These are phyloP conservation scores for Ogataea pignaliae DNA, from an alignment of 805 yeast genomes.

Conservation along the genomic window DNA sequence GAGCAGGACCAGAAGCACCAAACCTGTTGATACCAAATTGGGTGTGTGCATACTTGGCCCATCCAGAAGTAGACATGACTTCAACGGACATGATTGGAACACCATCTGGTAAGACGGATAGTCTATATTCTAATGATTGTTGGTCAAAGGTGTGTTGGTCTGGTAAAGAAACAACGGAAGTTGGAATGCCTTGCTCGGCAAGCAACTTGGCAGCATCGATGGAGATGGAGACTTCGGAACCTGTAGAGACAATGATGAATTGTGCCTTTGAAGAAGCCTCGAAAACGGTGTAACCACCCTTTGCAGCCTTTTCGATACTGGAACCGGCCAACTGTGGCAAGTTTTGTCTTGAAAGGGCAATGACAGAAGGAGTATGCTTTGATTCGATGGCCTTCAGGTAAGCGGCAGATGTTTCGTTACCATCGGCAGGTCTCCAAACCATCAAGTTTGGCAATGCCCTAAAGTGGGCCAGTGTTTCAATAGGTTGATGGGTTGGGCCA, in stretches of 20 bases:
- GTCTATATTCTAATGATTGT: conserved; percentile 76
- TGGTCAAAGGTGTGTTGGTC: conserved; percentile 86
- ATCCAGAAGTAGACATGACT: conserved; percentile 86
- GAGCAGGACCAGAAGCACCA: conserved; percentile 93
- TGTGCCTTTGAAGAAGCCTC: conserved; percentile 54
- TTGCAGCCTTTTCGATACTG: conserved; percentile 80
- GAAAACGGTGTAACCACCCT: conserved; percentile 86
- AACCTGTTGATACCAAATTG: conserved; percentile 93
- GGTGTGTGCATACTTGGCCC: conserved; percentile 95
- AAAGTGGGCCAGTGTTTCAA: conserved; percentile 81
- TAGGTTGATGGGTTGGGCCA: conserved; percentile 93
- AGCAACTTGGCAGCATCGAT: conserved; percentile 80
- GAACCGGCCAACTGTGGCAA: conserved; percentile 93
- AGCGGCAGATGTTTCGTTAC: conserved; percentile 85
- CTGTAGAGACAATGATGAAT: conserved; percentile 81
- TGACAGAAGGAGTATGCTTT: conserved; percentile 62
- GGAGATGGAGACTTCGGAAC: conserved; percentile 86
- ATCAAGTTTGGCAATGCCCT: conserved; percentile 79
- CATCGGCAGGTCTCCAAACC: conserved; percentile 94
- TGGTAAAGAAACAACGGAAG: conserved; percentile 87
- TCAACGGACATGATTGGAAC: conserved; percentile 91
- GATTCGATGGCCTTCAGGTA: conserved; percentile 62
- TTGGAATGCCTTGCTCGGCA: conserved; percentile 59
- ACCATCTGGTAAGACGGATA: conserved; percentile 90
- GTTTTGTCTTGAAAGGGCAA: conserved; percentile 83